Evolutionary conservation across 192 early-diverging fungal species (phyloP), one percentile per base, ranked within the genome.

Genomic region (Mortierella antarctica): DNA sequence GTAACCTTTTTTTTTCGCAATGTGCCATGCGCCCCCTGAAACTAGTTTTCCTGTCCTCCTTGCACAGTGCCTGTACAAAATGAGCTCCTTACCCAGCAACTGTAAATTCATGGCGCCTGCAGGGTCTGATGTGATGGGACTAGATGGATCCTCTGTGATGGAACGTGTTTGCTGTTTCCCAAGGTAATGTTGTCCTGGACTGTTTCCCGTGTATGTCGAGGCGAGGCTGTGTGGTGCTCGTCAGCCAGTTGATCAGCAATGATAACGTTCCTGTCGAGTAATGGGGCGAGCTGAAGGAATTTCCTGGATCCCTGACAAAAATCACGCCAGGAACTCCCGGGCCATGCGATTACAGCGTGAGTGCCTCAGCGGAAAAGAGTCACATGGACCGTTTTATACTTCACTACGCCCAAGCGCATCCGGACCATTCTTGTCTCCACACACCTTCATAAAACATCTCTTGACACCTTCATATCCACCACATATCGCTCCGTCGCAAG

Each of bases 61-160:
- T 21, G 46, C 3, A 15, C 14, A 3, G 39, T 10, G 6, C 5
- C n/a, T 40, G 31, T 53, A 13, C 17, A 21, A 50, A 9, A 13
- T 23, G 31, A n/a, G 31, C 17, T 47, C 50, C 54, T 55, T 74
- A 74, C 73, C 74, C 14, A 89, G 85, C 63, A 89, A 77, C 67
- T 87, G 84, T 20, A 87, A 63, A 65, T 89, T 89, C 88, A 89
- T 89, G 40, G 46, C 57, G 23, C 46, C 17, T 64, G n/a, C 23
- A 46, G 31, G 14, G 7, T 59, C 31, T 23, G 20, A 56, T 56
- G 18, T 13, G 20, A 56, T 23, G 21, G 21, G 54, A 13, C n/a
- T 23, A 23, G 31, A 23, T 56, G 54, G 13, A 8, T 10, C 11
- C 15, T 20, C 18, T 23, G 12, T 18, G 31, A 56, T 12, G 21